Evolutionary conservation across 345 rosid genomes (phyloP), one percentile per base, ranked within the genome.

Genomic region (Lumnitzera littorea): DNA sequence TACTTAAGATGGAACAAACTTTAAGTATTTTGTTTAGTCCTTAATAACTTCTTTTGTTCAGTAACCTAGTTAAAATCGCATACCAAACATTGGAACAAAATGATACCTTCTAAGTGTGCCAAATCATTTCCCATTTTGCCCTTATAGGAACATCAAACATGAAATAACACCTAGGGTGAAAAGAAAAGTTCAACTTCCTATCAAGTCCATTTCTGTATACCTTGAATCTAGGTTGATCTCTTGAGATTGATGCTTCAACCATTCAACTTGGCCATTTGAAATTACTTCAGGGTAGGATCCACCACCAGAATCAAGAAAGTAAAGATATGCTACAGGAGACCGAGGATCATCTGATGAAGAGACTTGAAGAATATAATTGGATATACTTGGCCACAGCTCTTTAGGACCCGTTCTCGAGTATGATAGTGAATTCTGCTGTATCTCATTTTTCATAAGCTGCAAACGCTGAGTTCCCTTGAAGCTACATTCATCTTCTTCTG

Each of bases 261-360:
- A 89, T 36, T 85, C 80, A 50, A 80, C 84, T 73, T 91, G 95
- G 51, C 89, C 78, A 56, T 61, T 73, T 65, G 98, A 91, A 64
- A 87, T 70, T 59, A 87, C 86, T 64, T 89, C 78, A 2, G 96
- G 94, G 50, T 89, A 91, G 11, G 98, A 86, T 17, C 95, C 96
- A 53, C 96, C 98, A 0, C 98, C 98, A 17, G 96, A 92, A 77
- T 92, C 98, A 15, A 92, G 82, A 61, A 89, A 84, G 74, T 91
- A 92, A 55, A 92, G 72, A 69, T 77, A 78, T 48, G 70, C 76
- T 29, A 84, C 62, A 0, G 77, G 74, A 17, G 65, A 63, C 46
- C 53, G 48, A 2, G 84, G 73, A 64, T 66, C 64, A 48, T 74
- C 58, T 0, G 73, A 69, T 46, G 84, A 70, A 48, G 79, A 76